Evolutionary conservation across 169 alveolate genomes (phyloP).

Genomic region (Cryptosporidium tyzzeri): DNA sequence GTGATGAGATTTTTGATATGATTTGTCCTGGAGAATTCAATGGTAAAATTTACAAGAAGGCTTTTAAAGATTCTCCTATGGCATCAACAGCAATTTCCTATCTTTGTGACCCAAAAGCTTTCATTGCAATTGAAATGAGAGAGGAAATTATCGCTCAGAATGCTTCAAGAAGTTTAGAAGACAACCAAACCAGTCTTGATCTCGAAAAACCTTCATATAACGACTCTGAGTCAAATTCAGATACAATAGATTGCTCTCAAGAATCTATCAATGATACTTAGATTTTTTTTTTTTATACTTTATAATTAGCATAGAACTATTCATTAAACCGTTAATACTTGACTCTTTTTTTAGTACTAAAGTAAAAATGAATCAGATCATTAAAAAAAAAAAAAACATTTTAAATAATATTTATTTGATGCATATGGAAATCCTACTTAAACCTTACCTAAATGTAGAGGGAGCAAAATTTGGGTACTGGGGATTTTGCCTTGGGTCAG

Average conservation of each 20-base stretch:
- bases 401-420: neutral
- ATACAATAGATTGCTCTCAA: neutral
- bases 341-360: too few relatives aligned
- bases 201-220: neutral
- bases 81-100: constrained; percentile 68
- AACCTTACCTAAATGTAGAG: constrained; percentile 41
- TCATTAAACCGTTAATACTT: too few relatives aligned
- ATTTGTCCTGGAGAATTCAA: constrained; percentile 44
- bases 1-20: constrained; percentile 73
- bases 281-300: neutral
- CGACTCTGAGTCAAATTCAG: neutral
- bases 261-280: neutral
- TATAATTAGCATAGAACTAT: too few relatives aligned
- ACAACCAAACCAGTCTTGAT: neutral
- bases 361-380: too few relatives aligned
- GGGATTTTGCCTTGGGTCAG: constrained; percentile 20
- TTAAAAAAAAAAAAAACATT: neutral
- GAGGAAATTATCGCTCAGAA: constrained; percentile 69
- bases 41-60: constrained; percentile 39
- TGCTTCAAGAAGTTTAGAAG: constrained; percentile 13
- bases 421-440: neutral
- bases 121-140: constrained; percentile 63
- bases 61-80: constrained; percentile 46
- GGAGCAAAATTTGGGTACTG: constrained; percentile 53
- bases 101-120: constrained; percentile 72